phyloP scores from a whole-genome alignment of 1,284 basidiomycete species.

The Nidula niveotomentosa region DNA sequence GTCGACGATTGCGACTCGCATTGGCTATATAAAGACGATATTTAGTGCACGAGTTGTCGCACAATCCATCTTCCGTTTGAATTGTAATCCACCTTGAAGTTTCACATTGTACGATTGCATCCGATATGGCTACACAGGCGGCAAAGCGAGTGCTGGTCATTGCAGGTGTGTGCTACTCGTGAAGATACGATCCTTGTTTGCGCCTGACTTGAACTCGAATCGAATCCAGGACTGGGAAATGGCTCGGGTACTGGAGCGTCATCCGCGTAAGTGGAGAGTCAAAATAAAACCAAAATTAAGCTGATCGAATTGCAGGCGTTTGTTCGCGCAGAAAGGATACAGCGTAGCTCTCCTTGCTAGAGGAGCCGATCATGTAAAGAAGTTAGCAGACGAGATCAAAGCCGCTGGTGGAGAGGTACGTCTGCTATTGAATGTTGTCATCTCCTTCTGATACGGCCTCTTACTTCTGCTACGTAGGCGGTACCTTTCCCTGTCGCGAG shows the following conservation, averaged over 20 bases:
- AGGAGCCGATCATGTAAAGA: slow-evolving; percentile 49
- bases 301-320: slow-evolving; percentile 38
- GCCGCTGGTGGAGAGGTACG: slow-evolving; percentile 57
- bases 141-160: slow-evolving; percentile 20
- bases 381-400: slow-evolving; percentile 56
- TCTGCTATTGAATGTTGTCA: neutral
- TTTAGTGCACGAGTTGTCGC: too few relatives aligned
- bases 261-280: slow-evolving; percentile 47
- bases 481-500: slow-evolving; percentile 55
- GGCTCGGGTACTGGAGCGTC: slow-evolving; percentile 60
- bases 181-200: neutral
- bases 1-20: too few relatives aligned
- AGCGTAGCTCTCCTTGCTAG: slow-evolving; percentile 69
- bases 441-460: neutral
- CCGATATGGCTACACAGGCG: slow-evolving; percentile 6
- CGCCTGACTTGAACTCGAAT: neutral
- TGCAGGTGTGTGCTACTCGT: slow-evolving; percentile 9
- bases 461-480: slow-evolving; percentile 39
- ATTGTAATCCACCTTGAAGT: too few relatives aligned
- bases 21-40: too few relatives aligned
- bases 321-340: slow-evolving; percentile 68
- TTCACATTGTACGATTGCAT: too few relatives aligned
- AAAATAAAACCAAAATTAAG: neutral
- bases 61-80: too few relatives aligned
- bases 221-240: slow-evolving; percentile 48